These are phyloP conservation scores for Botrytis porri DNA, from an alignment of 2,329 filamentous ascomycete genomes.

Conservation along the genomic window DNA sequence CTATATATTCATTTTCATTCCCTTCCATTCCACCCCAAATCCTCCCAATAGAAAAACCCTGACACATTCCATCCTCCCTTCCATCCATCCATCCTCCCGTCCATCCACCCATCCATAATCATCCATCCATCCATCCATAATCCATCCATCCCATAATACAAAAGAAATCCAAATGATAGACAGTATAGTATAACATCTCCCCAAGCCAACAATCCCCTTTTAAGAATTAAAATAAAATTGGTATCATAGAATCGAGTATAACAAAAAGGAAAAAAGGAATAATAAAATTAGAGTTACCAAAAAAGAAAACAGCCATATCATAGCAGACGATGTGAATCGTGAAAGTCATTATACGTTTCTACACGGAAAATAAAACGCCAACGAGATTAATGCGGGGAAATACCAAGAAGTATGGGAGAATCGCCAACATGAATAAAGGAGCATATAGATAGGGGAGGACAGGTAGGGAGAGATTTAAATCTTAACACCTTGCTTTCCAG, in stretches of 20 bases:
- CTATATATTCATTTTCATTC: background rate
- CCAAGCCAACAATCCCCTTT: background rate
- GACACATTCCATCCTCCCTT: background rate
- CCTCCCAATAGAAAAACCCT: no score
- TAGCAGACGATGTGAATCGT: conserved; percentile 1
- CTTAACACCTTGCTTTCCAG: conserved; percentile 12
- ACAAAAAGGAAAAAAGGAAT: background rate
- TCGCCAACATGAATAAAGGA: background rate
- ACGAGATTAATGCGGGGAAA: background rate
- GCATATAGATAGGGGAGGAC: no score
- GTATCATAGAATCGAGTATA: conserved; percentile 12
- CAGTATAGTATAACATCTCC: background rate
- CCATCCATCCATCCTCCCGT: background rate
- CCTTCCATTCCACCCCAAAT: background rate
- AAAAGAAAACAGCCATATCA: background rate
- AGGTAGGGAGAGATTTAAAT: background rate
- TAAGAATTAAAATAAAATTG: conserved; percentile 5
- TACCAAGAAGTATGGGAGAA: background rate
- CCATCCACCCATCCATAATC: background rate
- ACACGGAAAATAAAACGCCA: background rate
- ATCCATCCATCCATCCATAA: background rate
- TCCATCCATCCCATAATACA: background rate
- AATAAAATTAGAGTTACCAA: background rate
- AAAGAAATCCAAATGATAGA: background rate
- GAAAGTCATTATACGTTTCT: conserved; percentile 3